phyloP scores from a whole-genome alignment of 768 basidiomycete genomes.

The Fomitopsis serialis region DNA sequence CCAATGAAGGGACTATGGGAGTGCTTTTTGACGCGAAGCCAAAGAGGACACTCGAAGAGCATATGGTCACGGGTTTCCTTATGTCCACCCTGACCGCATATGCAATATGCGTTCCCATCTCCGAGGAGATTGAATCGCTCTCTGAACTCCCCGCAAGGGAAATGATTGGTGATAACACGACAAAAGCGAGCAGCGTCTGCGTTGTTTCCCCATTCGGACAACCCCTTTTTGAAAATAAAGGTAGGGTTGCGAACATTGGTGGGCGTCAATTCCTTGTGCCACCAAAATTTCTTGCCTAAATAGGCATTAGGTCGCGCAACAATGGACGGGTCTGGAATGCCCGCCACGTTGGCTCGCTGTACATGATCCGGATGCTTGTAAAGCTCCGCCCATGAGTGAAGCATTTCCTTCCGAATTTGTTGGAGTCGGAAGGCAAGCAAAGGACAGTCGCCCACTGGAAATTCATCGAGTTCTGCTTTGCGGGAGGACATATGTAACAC shows the following conservation, averaged over 20 bases:
- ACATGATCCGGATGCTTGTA: neutral
- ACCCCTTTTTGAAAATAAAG: neutral
- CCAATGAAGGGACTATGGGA: too few species aligned
- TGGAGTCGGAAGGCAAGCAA: too few species aligned
- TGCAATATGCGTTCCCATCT: too few species aligned
- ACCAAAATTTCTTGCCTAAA: neutral
- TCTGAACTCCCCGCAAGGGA: constrained; percentile 5
- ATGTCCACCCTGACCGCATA: too few species aligned
- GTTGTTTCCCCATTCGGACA: neutral
- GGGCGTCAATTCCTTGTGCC: constrained; percentile 1
- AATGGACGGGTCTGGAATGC: neutral
- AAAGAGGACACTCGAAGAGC: too few species aligned
- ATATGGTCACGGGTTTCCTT: too few species aligned
- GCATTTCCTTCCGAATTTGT: too few species aligned
- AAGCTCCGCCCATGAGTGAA: neutral
- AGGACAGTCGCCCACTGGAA: too few species aligned
- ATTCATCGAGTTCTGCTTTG: too few species aligned
- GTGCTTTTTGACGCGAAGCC: neutral
- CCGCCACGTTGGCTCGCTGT: neutral
- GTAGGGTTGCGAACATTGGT: neutral
- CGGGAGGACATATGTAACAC: too few species aligned
- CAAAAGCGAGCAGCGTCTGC: neutral
- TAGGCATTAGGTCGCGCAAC: neutral
- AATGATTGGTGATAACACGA: neutral
- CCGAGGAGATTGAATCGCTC: constrained; percentile 2